Conservation (phyloP, 768 basidiomycete species). For the Phanerochaete sordida region DNA sequence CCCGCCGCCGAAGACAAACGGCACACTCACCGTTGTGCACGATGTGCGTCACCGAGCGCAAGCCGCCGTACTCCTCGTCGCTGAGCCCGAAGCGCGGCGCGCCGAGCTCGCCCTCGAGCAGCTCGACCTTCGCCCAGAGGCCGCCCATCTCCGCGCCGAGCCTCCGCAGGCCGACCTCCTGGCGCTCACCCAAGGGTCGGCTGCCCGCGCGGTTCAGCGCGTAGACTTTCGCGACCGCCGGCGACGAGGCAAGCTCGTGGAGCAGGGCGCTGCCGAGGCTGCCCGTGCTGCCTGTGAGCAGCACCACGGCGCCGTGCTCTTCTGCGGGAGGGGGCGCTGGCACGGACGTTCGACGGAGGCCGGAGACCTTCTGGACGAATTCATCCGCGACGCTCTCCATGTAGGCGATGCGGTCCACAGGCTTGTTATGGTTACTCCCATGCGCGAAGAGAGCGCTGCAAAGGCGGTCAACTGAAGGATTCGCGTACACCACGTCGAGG, state of each 20-base stretch:
- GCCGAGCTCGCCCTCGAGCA: slow-evolving; percentile 6
- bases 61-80: neutral
- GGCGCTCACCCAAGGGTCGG: neutral
- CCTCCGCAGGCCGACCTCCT: slow-evolving; percentile 3
- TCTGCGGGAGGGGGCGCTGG: no score
- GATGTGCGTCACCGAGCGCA: slow-evolving; percentile 11
- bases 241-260: slow-evolving; percentile 5
- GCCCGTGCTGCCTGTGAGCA: slow-evolving; percentile 24
- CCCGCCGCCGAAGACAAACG: no score
- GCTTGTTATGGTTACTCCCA: neutral
- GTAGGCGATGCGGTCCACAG: neutral
- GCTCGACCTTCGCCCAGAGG: slow-evolving; percentile 7
- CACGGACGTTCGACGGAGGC: neutral
- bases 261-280: slow-evolving; percentile 19
- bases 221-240: slow-evolving; percentile 17
- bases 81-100: neutral
- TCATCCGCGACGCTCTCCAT: neutral
- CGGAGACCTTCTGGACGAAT: slow-evolving; percentile 1
- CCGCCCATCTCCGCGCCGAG: slow-evolving; percentile 1
- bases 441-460: neutral
- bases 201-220: slow-evolving; percentile 18
- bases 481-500: slow-evolving; percentile 3
- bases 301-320: slow-evolving; percentile 3
- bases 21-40: slow-evolving; percentile 18
- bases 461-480: neutral